Evolutionary conservation across 148 eudicot species (phyloP), one percentile per base, ranked within the genome.

Genomic region (Gaultheria prostrata): DNA sequence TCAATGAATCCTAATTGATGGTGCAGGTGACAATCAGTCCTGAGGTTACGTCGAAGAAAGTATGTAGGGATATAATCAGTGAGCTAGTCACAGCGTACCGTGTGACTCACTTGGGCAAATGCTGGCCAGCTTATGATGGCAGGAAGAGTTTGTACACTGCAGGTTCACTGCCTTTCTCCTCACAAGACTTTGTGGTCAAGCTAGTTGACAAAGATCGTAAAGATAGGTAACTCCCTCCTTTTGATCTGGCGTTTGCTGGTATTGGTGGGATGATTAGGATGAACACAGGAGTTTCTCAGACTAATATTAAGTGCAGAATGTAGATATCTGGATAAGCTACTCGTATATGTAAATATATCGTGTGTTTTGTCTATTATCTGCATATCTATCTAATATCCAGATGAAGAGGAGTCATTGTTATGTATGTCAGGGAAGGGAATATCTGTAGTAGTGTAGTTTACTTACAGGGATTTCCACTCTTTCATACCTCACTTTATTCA

Each of bases 81-180:
- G 76, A 82, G 33, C 88, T 95, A 26, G 86, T 89, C 1, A 71
- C 78, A 13, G 46, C 56, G 3, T 86, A 85, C 80, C 73, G 69
- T 0, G 65, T 77, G 17, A 83, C 90, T 2, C 89, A 87, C 65
- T 51, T 95, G 74, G 90, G 89, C 0, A 89, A 83, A 14, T 49
- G 86, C 14, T 51, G 43, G 46, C 84, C 91, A 0, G 97, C 94
- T 4, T 93, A 89, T 87, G 97, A 95, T 87, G 97, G 97, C 6
- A 87, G 88, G 1, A 93, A 95, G 85, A 91, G 91, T 61, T 67
- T 90, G 0, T 93, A 88, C 72, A 88, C 95, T 18, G 95, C 95
- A 15, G 94, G 94, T 6, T 65, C 89, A 24, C 69, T 95, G 76
- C 95, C 95, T 0, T 95, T 95, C 43, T n/a, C 69, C 0, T 90